Evolutionary conservation across 2,329 filamentous ascomycete genomes (phyloP), one percentile per base, ranked within the genome.

Genomic region (Periconia sp.): DNA sequence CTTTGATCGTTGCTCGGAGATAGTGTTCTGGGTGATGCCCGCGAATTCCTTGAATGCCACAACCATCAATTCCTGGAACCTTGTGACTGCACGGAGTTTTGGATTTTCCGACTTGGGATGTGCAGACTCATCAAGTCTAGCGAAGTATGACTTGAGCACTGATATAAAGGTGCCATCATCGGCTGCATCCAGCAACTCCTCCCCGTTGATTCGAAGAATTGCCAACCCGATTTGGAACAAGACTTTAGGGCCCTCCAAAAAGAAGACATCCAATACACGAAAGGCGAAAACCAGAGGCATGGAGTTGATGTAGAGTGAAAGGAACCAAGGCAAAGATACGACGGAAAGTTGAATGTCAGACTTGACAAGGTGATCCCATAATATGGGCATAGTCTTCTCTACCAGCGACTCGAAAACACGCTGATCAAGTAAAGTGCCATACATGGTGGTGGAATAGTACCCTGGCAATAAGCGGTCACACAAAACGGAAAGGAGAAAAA

Each of bases 401-500:
- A 99, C 94, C 3, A 99, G 81, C 2, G 90, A 95, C 76, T 99
- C 94, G 66, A 99, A 99, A 14, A 99, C 94, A 63, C 94, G 91
- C 68, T 99, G 94, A 69, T 99, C 94, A 40, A 99, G 83, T 6
- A 99, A 81, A 1, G 94, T 99, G 63, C 94, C 94, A 75, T 99
- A 99, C 94, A 99, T 99, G 60, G 95, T 99, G 17, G 90, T 95
- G 6, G 93, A 97, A 74, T 99, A 99, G 78, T 99, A 99, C 5
- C 94, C 94, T 0, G 94, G 94, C 3, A 97, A 84, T 1, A 99
- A 81, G 45, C 93, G 88, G 72, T 97, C 93, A 77, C 94, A 99
- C 15, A 99, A 81, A 1, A 93, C 83, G 1, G 92, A 96, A 42
- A 99, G 84, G 8, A 97, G 81, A 74, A 94, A 99, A 76, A 97